Evolutionary conservation across 129 eudicot species (phyloP).

Genomic region (Artemisia annua): DNA sequence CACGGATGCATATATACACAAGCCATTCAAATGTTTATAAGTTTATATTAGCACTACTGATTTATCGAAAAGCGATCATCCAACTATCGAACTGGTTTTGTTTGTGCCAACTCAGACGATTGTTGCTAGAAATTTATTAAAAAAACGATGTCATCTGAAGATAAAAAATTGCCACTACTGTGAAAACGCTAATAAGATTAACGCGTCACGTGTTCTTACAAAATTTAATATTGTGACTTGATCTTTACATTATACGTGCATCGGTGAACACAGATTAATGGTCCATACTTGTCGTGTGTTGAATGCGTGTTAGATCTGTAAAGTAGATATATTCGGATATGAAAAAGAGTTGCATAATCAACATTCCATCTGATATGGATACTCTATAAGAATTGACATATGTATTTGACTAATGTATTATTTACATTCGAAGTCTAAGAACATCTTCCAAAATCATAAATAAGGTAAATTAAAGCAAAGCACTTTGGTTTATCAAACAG

Average conservation of each 20-base stretch:
- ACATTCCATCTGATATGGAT: conserved; percentile 13
- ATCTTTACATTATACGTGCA: neutral
- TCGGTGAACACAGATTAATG: neutral
- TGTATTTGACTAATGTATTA: too few relatives aligned
- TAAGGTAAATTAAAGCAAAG: neutral
- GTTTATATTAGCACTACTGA: too few relatives aligned
- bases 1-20: too few relatives aligned
- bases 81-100: too few relatives aligned
- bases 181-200: too few relatives aligned
- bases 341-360: neutral
- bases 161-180: too few relatives aligned
- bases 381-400: too few relatives aligned
- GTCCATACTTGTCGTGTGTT: conserved; percentile 15
- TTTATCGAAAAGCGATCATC: too few relatives aligned
- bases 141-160: too few relatives aligned
- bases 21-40: too few relatives aligned
- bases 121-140: too few relatives aligned
- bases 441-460: neutral
- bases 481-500: neutral
- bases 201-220: neutral
- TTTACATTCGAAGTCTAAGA: neutral
- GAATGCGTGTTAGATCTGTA: conserved; percentile 17
- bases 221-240: neutral
- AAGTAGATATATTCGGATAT: conserved; percentile 15
- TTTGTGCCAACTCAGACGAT: too few relatives aligned